These are phyloP conservation scores for Penicillium sp. DNA, from an alignment of 2,329 filamentous ascomycete species.

Conservation along the genomic window DNA sequence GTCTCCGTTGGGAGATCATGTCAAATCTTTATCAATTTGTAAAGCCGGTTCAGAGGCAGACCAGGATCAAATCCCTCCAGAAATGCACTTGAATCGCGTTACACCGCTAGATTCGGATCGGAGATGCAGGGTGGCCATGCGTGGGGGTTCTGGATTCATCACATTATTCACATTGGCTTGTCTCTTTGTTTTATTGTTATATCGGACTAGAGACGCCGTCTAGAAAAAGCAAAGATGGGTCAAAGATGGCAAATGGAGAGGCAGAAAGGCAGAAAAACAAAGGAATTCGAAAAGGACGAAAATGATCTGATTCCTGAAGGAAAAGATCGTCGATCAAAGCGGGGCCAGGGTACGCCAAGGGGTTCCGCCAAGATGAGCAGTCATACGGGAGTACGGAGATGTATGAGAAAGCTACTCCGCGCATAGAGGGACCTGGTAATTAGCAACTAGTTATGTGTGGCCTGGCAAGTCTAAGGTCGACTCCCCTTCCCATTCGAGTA, in stretches of 20 bases:
- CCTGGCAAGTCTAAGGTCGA: too few species aligned
- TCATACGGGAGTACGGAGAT: too few species aligned
- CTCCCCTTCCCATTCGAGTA: too few species aligned
- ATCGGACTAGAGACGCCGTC: slow-evolving; percentile 2
- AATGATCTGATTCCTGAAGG: neutral
- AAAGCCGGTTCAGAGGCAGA: neutral
- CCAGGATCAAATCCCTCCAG: slow-evolving; percentile 1
- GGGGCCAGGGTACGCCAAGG: slow-evolving; percentile 6
- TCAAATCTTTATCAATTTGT: neutral
- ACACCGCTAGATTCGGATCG: slow-evolving; percentile 27
- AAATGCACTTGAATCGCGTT: slow-evolving; percentile 15
- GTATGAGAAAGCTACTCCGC: too few species aligned
- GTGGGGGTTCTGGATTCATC: slow-evolving; percentile 17
- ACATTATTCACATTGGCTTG: slow-evolving; percentile 24
- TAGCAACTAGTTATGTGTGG: too few species aligned
- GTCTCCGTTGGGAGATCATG: neutral
- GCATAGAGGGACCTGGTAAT: too few species aligned
- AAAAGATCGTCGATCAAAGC: slow-evolving; percentile 15
- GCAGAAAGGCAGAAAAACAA: neutral
- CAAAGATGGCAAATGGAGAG: neutral
- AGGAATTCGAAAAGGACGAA: neutral
- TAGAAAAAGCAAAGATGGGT: slow-evolving; percentile 2
- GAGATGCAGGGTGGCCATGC: slow-evolving; percentile 13
- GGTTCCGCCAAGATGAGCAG: slow-evolving; percentile 16
- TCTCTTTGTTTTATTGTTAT: slow-evolving; percentile 10